These are phyloP conservation scores for Cryptococcus sp. DNA, from an alignment of 1,284 basidiomycete species.

Conservation along the genomic window DNA sequence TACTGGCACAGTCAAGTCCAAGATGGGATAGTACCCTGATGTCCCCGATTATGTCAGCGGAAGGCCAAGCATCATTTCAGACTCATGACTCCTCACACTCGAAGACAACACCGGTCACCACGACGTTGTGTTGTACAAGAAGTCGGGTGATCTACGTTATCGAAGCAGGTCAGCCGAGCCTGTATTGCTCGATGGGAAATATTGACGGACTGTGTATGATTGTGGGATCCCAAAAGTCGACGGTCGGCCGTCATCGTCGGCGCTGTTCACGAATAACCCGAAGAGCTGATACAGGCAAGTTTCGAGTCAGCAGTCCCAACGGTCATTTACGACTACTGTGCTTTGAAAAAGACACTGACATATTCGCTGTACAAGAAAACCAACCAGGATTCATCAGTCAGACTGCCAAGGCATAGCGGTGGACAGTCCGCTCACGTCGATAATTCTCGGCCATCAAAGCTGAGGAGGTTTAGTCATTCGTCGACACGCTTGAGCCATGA, in stretches of 20 bases:
- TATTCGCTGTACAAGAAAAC: slow-evolving; percentile 8
- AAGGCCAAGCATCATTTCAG: neutral
- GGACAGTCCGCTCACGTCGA: slow-evolving; percentile 14
- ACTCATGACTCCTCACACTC: slow-evolving; percentile 15
- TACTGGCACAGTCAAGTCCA: slow-evolving; percentile 24
- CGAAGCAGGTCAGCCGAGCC: neutral
- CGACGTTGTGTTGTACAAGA: slow-evolving; percentile 21
- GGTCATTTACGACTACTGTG: slow-evolving; percentile 4
- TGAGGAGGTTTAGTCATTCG: neutral
- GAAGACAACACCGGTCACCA: slow-evolving; percentile 22
- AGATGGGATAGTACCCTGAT: slow-evolving; percentile 11
- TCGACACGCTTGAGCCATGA: neutral
- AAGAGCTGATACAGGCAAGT: slow-evolving; percentile 16
- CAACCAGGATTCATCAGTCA: slow-evolving; percentile 1
- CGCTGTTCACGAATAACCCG: slow-evolving; percentile 26
- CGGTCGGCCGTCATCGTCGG: slow-evolving; percentile 15
- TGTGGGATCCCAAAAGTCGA: slow-evolving; percentile 21
- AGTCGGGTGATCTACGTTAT: slow-evolving; percentile 12
- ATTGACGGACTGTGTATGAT: slow-evolving; percentile 21
- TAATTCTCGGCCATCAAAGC: slow-evolving; percentile 20
- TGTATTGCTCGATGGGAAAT: neutral
- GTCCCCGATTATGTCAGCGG: neutral
- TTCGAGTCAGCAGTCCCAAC: slow-evolving; percentile 14
- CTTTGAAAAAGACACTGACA: neutral
- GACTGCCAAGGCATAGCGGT: neutral